Percentiles rank a stretch among this genome's conserved stretches.
Evolutionary conservation across 1,284 basidiomycete genomes (phyloP).

Genomic region (Agroathelia rolfsii): DNA sequence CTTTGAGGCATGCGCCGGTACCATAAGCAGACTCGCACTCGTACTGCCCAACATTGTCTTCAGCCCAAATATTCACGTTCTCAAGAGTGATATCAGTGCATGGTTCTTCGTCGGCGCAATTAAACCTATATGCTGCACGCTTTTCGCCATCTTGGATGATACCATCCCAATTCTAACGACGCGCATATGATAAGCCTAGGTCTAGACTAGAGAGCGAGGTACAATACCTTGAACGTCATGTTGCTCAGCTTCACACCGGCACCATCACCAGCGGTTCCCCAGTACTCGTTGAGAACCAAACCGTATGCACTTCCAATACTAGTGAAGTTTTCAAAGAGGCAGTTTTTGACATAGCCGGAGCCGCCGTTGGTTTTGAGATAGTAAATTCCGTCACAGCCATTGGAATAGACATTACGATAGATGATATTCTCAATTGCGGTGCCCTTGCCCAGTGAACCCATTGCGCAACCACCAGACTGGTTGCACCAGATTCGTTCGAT

Average conservation of each 20-base stretch:
- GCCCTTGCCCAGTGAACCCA: constrained; percentile 23
- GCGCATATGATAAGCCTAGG: too few species aligned
- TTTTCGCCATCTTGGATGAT: constrained; percentile 19
- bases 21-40: constrained; percentile 25
- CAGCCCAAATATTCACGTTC: constrained; percentile 24
- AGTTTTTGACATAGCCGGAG: constrained; percentile 23
- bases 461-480: constrained; percentile 25
- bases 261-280: constrained; percentile 17
- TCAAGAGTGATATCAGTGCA: constrained; percentile 21
- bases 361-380: constrained; percentile 29
- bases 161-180: constrained; percentile 24
- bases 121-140: constrained; percentile 21
- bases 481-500: constrained; percentile 30
- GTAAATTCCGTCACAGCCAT: constrained; percentile 25
- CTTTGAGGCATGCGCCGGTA: constrained; percentile 20
- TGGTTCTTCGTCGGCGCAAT: constrained; percentile 23
- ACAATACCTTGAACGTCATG: constrained; percentile 20
- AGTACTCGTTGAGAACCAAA: constrained; percentile 24
- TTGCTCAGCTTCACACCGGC: constrained; percentile 21
- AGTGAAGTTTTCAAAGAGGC: constrained; percentile 25
- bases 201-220: too few species aligned
- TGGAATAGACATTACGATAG: constrained; percentile 24
- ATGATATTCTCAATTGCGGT: constrained; percentile 23
- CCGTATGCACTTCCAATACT: constrained; percentile 23
- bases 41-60: constrained; percentile 17